phyloP scores from a whole-genome alignment of 768 basidiomycete genomes.

The Leucogyrophana mollusca region DNA sequence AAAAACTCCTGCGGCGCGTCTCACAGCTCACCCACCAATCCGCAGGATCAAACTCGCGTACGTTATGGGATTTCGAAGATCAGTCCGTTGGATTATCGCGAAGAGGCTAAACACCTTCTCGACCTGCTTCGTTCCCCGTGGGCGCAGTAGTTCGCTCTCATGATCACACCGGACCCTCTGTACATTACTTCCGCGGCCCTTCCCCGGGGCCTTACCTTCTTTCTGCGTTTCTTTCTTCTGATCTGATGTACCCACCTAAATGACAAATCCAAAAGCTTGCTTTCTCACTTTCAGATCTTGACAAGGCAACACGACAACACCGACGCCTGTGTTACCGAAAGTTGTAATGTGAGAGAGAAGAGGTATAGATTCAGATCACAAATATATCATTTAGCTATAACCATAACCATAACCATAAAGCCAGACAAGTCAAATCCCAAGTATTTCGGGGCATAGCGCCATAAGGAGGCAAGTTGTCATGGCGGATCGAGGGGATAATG shows the following conservation, averaged over 20 bases:
- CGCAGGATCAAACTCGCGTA: constrained; percentile 76
- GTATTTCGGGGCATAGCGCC: neutral
- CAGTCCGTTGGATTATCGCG: constrained; percentile 61
- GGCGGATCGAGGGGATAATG: constrained; percentile 35
- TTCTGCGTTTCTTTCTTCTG: constrained; percentile 46
- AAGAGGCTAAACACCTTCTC: constrained; percentile 58
- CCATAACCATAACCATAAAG: too few relatives aligned
- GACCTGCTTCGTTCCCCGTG: constrained; percentile 62
- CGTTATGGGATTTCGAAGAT: constrained; percentile 81
- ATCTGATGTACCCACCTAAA: too few relatives aligned
- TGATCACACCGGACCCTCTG: constrained; percentile 15
- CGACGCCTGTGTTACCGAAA: too few relatives aligned
- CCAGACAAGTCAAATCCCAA: neutral
- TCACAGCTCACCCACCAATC: neutral
- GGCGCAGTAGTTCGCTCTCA: constrained; percentile 34
- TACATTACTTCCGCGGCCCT: too few relatives aligned
- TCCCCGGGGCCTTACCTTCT: constrained; percentile 49
- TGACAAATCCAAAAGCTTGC: too few relatives aligned
- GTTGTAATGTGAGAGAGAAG: too few relatives aligned
- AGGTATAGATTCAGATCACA: too few relatives aligned
- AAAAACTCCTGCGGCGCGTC: too few relatives aligned
- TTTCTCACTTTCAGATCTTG: too few relatives aligned
- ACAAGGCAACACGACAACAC: too few relatives aligned
- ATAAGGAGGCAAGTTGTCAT: constrained; percentile 6
- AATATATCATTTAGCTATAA: too few relatives aligned